Base-by-base conservation (phyloP, 768 basidiomycete genomes). In the Pisolithus orientalis region DNA sequence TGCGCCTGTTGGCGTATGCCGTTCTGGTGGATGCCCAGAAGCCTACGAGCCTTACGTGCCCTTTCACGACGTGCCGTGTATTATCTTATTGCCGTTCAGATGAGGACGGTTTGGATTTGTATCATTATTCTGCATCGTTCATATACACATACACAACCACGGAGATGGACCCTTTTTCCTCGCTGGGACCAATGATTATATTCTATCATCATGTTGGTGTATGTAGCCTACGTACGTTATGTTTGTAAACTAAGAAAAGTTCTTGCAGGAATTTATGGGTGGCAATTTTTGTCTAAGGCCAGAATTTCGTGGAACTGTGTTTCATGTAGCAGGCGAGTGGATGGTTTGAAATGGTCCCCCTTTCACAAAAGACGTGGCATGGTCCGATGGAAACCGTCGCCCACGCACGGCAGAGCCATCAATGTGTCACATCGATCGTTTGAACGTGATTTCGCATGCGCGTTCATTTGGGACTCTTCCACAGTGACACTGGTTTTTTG, bases 151-250 rank as follows among this genome's bases (percentile, higher is more conserved):
- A 56, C 53, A 14, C 13, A 34, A 34, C 34, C 34, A 34, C 11
- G 34, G 34, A 34, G 13, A 34, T 14, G 65, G 59, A 66, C 64
- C 54, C 21, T 24, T 39, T 39, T 55, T 51, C 17, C 50, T 51
- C 44, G 51, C 61, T 59, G 53, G 56, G 34, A 54, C 47, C 13
- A 27, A 21, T 57, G 59, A 29, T 34, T 54, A 62, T 65, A 59
- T 58, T 59, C 50, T 65, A 62, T 54, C 57, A 52, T 54, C 39
- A 48, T 34, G 54, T 53, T 52, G 52, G 54, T 56, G 54, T 60
- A 63, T 68, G 68, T 68, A 68, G 66, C 68, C 50, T 21, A 21
- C 21, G 59, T 68, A 68, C 66, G 55, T 68, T 69, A 69, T 67
- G 64, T 47, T 49, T 70, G 68, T 68, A 70, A 68, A 65, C 44